These are phyloP conservation scores for Pythium volutum DNA, from an alignment of 352 stramenopile genomes.

Conservation along the genomic window DNA sequence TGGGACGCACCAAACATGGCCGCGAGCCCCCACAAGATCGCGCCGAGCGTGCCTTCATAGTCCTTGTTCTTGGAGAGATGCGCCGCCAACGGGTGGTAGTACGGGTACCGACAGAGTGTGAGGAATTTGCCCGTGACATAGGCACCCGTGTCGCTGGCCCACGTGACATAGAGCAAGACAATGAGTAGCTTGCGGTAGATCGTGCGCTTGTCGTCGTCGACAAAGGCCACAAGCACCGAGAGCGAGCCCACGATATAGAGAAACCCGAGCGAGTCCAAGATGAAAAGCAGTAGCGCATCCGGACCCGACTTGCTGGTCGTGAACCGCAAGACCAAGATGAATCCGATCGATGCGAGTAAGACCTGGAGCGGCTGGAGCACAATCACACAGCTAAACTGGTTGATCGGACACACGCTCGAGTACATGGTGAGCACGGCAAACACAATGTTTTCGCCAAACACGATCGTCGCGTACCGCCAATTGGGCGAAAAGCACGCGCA, in stretches of 20 bases:
- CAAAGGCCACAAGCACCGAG: constrained; percentile 50
- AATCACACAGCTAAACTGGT: constrained; percentile 43
- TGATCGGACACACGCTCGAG: constrained; percentile 58
- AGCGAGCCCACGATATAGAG: constrained; percentile 62
- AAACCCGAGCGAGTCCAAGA: constrained; percentile 51
- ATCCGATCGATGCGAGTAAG: constrained; percentile 34
- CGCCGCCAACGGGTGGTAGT: constrained; percentile 79
- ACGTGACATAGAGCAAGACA: constrained; percentile 65
- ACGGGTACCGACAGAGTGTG: constrained; percentile 77
- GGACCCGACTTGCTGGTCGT: constrained; percentile 24
- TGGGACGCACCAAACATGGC: constrained; percentile 75
- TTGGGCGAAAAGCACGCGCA: constrained; percentile 50
- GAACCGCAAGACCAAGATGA: constrained; percentile 49
- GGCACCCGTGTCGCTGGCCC: constrained; percentile 89
- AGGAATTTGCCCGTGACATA: constrained; percentile 92
- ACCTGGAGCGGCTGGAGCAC: constrained; percentile 31
- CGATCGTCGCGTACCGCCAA: constrained; percentile 44
- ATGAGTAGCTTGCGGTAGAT: constrained; percentile 64
- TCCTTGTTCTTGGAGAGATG: constrained; percentile 96
- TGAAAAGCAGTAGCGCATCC: constrained; percentile 42
- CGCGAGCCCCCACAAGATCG: constrained; percentile 71
- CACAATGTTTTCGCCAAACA: constrained; percentile 40
- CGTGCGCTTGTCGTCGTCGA: constrained; percentile 51
- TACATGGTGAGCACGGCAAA: constrained; percentile 56
- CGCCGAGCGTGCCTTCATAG: constrained; percentile 92